Base-by-base conservation (phyloP, 306 rosid species). In the Sechiopsis laciniata region DNA sequence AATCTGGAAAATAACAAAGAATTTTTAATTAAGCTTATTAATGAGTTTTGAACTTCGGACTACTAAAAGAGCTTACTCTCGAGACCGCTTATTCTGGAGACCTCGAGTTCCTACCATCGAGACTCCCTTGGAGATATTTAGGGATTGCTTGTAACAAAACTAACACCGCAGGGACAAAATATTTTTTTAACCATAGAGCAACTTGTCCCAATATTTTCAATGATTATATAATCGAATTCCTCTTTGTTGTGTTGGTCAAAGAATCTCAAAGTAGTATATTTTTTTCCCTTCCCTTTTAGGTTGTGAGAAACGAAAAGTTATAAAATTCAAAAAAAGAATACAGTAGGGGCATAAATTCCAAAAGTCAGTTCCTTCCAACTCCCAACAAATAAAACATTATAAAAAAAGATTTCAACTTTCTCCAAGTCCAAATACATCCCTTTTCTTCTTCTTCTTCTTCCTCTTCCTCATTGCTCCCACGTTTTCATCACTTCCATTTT, bases 311-410 rank as follows among this genome's bases (percentile, higher is more conserved):
- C 4, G 21, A 40, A 9, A 64, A 8, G 2, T 8, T 64, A 15
- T 2, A 37, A 5, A 6, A 16, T 57, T 57, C 16, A 65, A 17
- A 10, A 65, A 65, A 40, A 40, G 1, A 65, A 42, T 17, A 32
- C 26, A 63, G 2, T 0, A 1, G 15, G 17, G 6, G 53, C 55
- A 66, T 40, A 66, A 17, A 66, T 40, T 17, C 55, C 55, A 66
- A 45, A 66, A 66, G 35, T 42, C 71, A 40, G 37, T 32, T 32
- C 22, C 53, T 65, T 65, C 53, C 71, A 65, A n/a, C 70, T 37
- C 46, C 54, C 54, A 45, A 66, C 17, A 7, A 35, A 45, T 45
- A 32, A 63, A 63, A 45, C 53, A 42, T 40, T 66, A 66, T 66
- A 48, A 48, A 11, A 15, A 48, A 11, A 32, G 37, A 32, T 32